Evolutionary conservation across 2,329 filamentous ascomycete species (phyloP), one percentile per base, ranked within the genome.

Genomic region (Aaosphaeria arxii): DNA sequence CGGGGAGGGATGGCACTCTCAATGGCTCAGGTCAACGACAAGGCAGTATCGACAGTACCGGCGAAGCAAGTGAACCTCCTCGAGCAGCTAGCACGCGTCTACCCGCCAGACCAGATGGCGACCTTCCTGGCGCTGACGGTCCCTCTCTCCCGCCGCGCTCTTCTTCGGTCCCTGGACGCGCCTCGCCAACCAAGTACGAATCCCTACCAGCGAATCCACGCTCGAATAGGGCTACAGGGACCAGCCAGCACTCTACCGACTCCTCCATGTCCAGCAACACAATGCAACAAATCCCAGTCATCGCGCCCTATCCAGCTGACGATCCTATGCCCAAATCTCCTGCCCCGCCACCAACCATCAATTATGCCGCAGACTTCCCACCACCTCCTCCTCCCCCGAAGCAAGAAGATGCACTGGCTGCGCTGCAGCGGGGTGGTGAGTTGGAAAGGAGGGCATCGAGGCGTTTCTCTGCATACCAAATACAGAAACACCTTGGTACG

Each of bases 381-480:
- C 89, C 89, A 3, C 87, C 88, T 5, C 86, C 86, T n/a, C 88
- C 89, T 2, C 85, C 86, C 29, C 88, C 90, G 45, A 88, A 88
- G 60, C 85, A 91, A 59, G 88, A 94, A 60, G 95, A 95, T 74
- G 94, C 94, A 5, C 76, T 99, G 45, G 90, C 90, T 43, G 91
- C 91, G 44, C 72, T 99, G 56, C 94, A 97, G 71, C 84, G 91
- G 70, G 91, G 91, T 32, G 92, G 92, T 17, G 91, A 96, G 57
- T 75, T 99, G 43, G 94, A 99, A 72, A 83, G 94, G 64, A 82
- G 94, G 66, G 94, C 94, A 1, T 99, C 94, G 11, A 82, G 92
- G 57, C 81, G 94, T 62, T 99, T 97, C 67, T 97, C 94, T 2
- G 88, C 91, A 45, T 99, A 97, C 67, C 94, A 99, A 64, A 95